Evolutionary conservation across 2,329 filamentous ascomycete genomes (phyloP), one percentile per base, ranked within the genome.

Genomic region (Alternaria incomplexa): DNA sequence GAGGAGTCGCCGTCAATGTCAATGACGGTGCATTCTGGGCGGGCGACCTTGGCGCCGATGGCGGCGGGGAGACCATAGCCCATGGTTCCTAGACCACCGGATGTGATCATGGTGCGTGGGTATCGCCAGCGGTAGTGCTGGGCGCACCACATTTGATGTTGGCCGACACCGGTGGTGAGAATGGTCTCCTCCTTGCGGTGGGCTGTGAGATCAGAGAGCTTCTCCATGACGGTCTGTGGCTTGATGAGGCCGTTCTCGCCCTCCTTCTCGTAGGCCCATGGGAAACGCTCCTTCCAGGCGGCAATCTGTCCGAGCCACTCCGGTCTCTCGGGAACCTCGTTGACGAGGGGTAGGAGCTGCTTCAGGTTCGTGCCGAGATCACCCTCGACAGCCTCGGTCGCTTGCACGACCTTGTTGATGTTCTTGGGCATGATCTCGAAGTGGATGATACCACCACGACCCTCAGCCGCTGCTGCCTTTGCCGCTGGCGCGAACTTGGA

Each of bases 371-470:
- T 83, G 3, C 90, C 89, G 28, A 97, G 93, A 76, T 98, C 95
- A 62, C 96, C 96, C 82, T 97, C 95, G 17, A 98, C 90, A 48
- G 96, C 95, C 83, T 97, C 93, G 45, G 92, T 97, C 8, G 95
- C 94, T 83, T 98, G 93, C 13, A 99, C 91, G 45, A 98, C 94
- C 87, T 98, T 99, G 89, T 98, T 98, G 84, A 98, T 98, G 85
- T 99, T 98, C 90, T 99, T 99, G 73, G 96, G 95, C 91, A 98
- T 91, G 75, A 99, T 95, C 80, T 98, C 95, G 76, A 98, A 98
- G 82, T 99, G 95, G 15, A 98, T 88, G 74, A 99, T 98, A 76
- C 96, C 96, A 73, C 96, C 96, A 66, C 93, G 91, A 57, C 90
- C 90, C 83, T 97, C 92, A 11, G 87, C 85, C 5, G 93, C 95